A percentile compares a stretch with the other conserved stretches of the same genome.
Conservation (phyloP, 2,329 filamentous ascomycete species). For the Pseudogymnoascus sp. region DNA sequence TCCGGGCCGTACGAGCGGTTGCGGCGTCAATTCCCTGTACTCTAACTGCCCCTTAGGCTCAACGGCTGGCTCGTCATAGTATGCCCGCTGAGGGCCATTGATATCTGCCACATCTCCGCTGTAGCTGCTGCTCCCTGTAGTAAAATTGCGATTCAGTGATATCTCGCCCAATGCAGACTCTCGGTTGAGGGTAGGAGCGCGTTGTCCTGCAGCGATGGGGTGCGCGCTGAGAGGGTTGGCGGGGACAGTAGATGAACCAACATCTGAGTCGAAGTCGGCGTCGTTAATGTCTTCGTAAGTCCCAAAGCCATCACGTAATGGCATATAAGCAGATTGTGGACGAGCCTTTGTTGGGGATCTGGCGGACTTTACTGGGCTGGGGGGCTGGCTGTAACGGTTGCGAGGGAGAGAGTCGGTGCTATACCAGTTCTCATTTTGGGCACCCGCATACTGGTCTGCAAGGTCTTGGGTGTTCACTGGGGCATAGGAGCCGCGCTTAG, state of each 20-base stretch:
- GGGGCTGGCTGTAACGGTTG: not conserved
- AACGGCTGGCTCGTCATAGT: not conserved
- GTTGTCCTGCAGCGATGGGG: not conserved
- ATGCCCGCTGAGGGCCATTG: not conserved
- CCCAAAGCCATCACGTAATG: not conserved
- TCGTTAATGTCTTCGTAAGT: conserved; percentile 6
- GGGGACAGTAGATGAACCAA: not conserved
- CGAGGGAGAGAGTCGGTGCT: not conserved
- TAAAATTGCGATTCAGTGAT: not conserved
- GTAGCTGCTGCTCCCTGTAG: not conserved
- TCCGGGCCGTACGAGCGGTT: not conserved
- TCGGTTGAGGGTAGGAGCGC: not conserved
- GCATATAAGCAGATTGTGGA: not conserved
- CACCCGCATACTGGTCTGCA: not conserved
- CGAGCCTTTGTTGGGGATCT: not conserved
- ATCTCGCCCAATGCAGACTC: not conserved
- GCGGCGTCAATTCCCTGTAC: not conserved
- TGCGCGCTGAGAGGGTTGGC: conserved; percentile 9
- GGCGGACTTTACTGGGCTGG: not conserved
- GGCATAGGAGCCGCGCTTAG: not conserved
- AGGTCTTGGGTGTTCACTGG: not conserved
- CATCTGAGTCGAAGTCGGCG: not conserved
- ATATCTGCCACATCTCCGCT: not conserved
- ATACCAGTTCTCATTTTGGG: conserved; percentile 7
- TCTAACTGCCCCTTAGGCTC: not conserved